phyloP scores from a whole-genome alignment of 2,329 filamentous ascomycete genomes.

The Colletotrichum melonis region DNA sequence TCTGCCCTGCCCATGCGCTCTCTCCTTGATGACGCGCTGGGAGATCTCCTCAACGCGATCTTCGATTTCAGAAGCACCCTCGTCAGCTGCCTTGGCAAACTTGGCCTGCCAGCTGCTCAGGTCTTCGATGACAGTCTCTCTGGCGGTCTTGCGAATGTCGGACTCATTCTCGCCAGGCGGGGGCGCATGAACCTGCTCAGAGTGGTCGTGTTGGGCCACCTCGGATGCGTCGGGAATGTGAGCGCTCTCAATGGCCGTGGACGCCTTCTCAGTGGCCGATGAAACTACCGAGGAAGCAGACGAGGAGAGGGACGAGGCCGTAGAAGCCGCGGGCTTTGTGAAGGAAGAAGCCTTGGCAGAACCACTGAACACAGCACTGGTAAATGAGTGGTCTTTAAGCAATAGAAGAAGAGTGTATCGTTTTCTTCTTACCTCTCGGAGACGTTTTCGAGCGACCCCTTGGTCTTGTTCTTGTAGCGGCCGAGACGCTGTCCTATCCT shows the following conservation, averaged over 20 bases:
- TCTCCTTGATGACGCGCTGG: constrained; percentile 67
- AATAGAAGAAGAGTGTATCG: background rate
- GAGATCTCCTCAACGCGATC: constrained; percentile 71
- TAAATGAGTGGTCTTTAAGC: background rate
- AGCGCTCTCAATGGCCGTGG: constrained; percentile 22
- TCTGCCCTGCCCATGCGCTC: constrained; percentile 74
- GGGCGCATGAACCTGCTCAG: constrained; percentile 54
- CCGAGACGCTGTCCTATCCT: constrained; percentile 92
- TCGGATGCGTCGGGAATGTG: constrained; percentile 37
- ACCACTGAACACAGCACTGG: constrained; percentile 1
- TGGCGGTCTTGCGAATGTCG: constrained; percentile 67
- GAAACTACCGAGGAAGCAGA: constrained; percentile 41
- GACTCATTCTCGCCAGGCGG: constrained; percentile 60
- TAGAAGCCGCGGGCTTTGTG: constrained; percentile 48
- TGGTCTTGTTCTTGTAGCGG: constrained; percentile 69
- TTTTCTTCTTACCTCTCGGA: constrained; percentile 44
- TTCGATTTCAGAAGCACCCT: constrained; percentile 81
- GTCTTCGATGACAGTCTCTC: constrained; percentile 80
- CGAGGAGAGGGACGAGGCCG: constrained; percentile 40
- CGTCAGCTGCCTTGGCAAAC: constrained; percentile 86
- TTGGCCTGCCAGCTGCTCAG: constrained; percentile 88
- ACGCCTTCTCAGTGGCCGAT: constrained; percentile 40
- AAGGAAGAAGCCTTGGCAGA: constrained; percentile 53
- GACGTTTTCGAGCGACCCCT: constrained; percentile 46
- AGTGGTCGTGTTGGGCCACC: constrained; percentile 29